phyloP scores from a whole-genome alignment of 768 basidiomycete genomes.

The Pleurotus sapidus region DNA sequence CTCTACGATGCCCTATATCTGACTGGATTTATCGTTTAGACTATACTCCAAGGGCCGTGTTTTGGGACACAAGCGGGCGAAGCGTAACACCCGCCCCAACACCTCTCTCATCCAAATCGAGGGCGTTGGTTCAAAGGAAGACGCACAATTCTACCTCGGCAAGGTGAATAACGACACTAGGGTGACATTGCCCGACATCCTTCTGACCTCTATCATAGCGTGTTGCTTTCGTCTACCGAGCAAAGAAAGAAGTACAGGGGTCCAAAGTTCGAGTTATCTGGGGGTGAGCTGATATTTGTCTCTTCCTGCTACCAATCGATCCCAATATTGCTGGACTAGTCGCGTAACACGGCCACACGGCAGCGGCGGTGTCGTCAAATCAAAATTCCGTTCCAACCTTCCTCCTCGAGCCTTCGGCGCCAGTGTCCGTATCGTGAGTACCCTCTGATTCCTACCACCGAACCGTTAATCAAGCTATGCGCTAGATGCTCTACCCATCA shows the following conservation, averaged over 20 bases:
- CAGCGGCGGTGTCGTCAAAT: slow-evolving; percentile 92
- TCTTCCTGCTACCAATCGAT: neutral
- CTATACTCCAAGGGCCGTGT: slow-evolving; percentile 96
- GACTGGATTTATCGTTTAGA: slow-evolving; percentile 40
- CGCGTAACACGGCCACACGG: slow-evolving; percentile 94
- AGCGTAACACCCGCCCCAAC: slow-evolving; percentile 95
- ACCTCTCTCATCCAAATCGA: slow-evolving; percentile 97
- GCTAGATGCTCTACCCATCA: slow-evolving; percentile 91
- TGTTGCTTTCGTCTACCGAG: slow-evolving; percentile 97
- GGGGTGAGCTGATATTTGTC: slow-evolving; percentile 60
- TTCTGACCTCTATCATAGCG: slow-evolving; percentile 48
- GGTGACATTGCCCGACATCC: neutral
- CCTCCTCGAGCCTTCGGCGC: slow-evolving; percentile 95
- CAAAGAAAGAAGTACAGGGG: slow-evolving; percentile 91
- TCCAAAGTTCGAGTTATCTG: slow-evolving; percentile 97
- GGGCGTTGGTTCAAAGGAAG: slow-evolving; percentile 90
- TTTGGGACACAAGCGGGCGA: slow-evolving; percentile 97
- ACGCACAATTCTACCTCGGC: slow-evolving; percentile 97
- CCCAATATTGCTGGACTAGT: slow-evolving; percentile 32
- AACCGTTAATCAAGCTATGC: neutral
- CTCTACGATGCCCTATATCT: no score
- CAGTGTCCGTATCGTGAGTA: slow-evolving; percentile 82
- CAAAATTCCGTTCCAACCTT: slow-evolving; percentile 94
- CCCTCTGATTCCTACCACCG: neutral
- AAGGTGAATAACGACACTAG: slow-evolving; percentile 59